phyloP scores from a whole-genome alignment of 169 alveolate genomes.

The Babesia bigemina region DNA sequence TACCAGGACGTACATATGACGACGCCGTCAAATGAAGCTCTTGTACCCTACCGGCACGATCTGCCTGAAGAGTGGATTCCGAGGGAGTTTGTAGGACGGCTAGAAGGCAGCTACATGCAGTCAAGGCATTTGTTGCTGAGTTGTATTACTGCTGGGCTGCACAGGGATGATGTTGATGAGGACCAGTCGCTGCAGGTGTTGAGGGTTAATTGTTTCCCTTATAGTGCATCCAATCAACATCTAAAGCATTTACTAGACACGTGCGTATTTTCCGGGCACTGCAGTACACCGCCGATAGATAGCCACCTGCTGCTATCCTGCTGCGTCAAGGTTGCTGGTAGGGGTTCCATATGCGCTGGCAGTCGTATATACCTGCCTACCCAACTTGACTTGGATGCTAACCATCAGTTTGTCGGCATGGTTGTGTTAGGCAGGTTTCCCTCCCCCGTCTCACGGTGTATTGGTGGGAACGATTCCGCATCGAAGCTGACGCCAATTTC shows the following conservation, averaged over 20 bases:
- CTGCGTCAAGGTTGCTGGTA: constrained; percentile 17
- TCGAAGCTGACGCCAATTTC: background rate
- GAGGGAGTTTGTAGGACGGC: background rate
- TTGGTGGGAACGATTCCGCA: background rate
- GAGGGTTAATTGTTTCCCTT: background rate
- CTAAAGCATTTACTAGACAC: constrained; percentile 1
- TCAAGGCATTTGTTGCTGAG: constrained; percentile 25
- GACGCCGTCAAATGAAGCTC: no score
- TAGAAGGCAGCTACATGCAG: constrained; percentile 6
- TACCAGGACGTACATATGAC: background rate
- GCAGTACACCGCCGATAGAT: background rate
- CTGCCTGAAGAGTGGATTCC: constrained; percentile 34
- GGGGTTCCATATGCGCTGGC: constrained; percentile 13
- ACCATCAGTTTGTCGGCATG: background rate
- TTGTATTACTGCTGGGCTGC: constrained; percentile 31
- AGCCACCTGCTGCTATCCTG: background rate
- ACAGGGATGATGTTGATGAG: background rate
- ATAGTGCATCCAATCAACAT: background rate
- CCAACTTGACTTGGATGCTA: background rate
- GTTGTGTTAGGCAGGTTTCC: background rate
- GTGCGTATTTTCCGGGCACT: background rate
- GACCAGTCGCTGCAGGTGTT: background rate
- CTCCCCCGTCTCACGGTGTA: background rate
- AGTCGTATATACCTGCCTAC: constrained; percentile 31
- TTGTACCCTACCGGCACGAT: background rate